Evolutionary conservation across 192 early-diverging fungal species (phyloP), one percentile per base, ranked within the genome.

Genomic region (Coemansia sp.): DNA sequence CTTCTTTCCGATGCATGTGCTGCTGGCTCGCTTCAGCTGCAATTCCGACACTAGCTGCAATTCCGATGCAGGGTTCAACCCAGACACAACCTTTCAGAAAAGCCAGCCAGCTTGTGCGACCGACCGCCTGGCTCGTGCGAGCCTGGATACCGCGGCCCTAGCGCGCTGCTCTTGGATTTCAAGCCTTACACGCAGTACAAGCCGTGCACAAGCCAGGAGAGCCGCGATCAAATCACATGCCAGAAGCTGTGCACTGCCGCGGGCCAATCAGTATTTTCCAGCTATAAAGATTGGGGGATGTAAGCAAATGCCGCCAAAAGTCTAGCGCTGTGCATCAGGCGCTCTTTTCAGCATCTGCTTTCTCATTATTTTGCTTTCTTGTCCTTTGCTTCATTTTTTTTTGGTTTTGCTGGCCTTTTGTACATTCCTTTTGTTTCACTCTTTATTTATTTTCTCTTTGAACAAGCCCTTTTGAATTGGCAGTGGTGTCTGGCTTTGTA

Each of bases 391-490:
- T 25, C 2, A 3, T 34, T 22, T 59, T 6, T 10, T 30, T 3
- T 40, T 42, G 22, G 7, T 60, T 30, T 60, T 30, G 42, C 17
- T 48, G 36, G n/a, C 29, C 42, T 48, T 60, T 48, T 29, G 20
- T 60, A 25, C 36, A 25, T n/a, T 33, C 20, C 56, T 38, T 28
- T 29, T 60, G 17, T 29, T 51, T 59, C 34, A 20, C 30, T 17
- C 34, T 25, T 56, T 68, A 17, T 32, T 60, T n/a, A 40, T 52
- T 51, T 36, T 8, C 34, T 8, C 34, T 36, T 36, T 36, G 34
- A 8, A 36, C 31, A 5, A 8, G 34, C 5, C 34, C 34, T 8
- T 36, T 36, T 36, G 34, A 36, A 8, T 8, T 36, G 34, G 34
- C 34, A 6, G 34, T 36, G 34, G 2, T 22, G n/a, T 16, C 18